phyloP scores from a whole-genome alignment of 1,284 basidiomycete genomes.

The Ustilago loliicola region DNA sequence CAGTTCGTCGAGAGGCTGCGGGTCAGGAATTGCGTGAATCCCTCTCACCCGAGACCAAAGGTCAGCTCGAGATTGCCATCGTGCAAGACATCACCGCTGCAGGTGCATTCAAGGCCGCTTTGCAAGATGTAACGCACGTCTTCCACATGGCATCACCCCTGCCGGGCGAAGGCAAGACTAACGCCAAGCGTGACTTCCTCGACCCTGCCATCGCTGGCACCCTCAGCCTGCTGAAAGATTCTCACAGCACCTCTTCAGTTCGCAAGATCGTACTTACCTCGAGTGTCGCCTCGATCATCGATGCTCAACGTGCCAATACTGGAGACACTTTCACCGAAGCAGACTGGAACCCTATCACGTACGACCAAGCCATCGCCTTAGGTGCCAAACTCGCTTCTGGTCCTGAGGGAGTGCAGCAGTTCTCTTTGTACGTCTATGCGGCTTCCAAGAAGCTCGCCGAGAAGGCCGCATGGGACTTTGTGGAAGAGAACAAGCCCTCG shows the following conservation, averaged over 20 bases:
- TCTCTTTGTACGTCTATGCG: constrained; percentile 15
- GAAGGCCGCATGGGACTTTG: constrained; percentile 32
- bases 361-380: constrained; percentile 5
- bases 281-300: constrained; percentile 4
- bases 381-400: not conserved
- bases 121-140: constrained; percentile 17
- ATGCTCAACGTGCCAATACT: not conserved
- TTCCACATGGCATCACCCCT: constrained; percentile 27
- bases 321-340: constrained; percentile 5
- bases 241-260: not conserved
- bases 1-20: constrained; percentile 4
- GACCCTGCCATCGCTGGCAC: constrained; percentile 15
- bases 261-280: constrained; percentile 13
- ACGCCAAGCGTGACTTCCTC: constrained; percentile 16
- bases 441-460: constrained; percentile 35
- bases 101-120: constrained; percentile 4
- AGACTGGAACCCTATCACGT: constrained; percentile 19
- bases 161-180: constrained; percentile 13
- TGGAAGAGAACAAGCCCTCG: constrained; percentile 19
- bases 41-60: not conserved
- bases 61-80: constrained; percentile 14
- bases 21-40: not conserved
- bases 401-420: not conserved
- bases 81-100: constrained; percentile 12
- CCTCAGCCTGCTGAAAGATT: constrained; percentile 7